Evolutionary conservation across 805 yeast genomes (phyloP).

Genomic region (Lipomyces anomalus): DNA sequence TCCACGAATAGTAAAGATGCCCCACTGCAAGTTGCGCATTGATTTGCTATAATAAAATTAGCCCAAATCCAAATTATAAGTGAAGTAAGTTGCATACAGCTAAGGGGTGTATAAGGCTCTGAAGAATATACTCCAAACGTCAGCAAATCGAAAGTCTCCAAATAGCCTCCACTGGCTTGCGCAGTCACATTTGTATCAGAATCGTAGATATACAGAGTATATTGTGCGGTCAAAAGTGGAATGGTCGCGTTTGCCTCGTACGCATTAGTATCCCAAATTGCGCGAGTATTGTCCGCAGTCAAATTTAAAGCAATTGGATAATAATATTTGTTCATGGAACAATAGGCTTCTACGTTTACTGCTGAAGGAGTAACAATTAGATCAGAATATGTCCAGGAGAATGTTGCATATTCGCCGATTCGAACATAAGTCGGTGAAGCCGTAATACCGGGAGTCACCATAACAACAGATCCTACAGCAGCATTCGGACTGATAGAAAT

Average conservation of each 20-base stretch:
- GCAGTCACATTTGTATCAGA: conserved; percentile 29
- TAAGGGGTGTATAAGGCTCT: conserved; percentile 32
- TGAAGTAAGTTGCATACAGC: conserved; percentile 1
- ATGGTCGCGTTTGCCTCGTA: conserved; percentile 26
- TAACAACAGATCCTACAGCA: conserved; percentile 33
- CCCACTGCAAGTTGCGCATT: conserved; percentile 14
- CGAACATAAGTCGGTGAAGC: conserved; percentile 34
- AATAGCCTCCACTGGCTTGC: conserved; percentile 33
- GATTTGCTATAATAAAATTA: conserved; percentile 2
- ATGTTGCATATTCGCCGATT: conserved; percentile 37
- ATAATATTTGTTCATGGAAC: conserved; percentile 35
- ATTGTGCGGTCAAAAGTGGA: conserved; percentile 29
- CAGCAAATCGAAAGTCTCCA: conserved; percentile 29
- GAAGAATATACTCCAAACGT: conserved; percentile 37
- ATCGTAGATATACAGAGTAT: conserved; percentile 36
- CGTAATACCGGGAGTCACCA: conserved; percentile 34
- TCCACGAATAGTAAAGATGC: conserved; percentile 4
- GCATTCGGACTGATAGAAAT: not conserved
- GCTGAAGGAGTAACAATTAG: conserved; percentile 35
- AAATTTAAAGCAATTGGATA: conserved; percentile 36
- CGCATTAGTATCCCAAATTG: conserved; percentile 36
- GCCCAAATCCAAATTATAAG: not conserved
- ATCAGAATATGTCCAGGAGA: conserved; percentile 38
- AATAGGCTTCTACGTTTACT: conserved; percentile 36
- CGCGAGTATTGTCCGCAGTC: conserved; percentile 28